These are phyloP conservation scores for Candida verbasci DNA, from an alignment of 805 yeast genomes.

Conservation along the genomic window DNA sequence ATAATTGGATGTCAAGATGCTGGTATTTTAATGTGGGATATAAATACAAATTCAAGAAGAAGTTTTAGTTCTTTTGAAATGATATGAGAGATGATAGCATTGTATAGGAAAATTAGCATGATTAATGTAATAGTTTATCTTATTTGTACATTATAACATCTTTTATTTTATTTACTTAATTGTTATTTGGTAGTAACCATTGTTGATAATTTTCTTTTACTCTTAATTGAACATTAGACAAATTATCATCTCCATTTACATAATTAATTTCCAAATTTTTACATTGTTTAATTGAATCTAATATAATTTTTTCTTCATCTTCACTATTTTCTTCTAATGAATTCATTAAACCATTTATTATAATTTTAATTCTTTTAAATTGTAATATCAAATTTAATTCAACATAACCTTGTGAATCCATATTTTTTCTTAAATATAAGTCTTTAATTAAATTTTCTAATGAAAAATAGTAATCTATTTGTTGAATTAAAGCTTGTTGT, in stretches of 20 bases:
- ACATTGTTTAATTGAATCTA: conserved; percentile 52
- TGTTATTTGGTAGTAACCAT: too few species aligned
- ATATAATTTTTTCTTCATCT: conserved; percentile 29
- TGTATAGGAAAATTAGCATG: too few species aligned
- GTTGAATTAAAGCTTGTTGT: conserved; percentile 44
- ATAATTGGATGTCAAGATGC: conserved; percentile 39
- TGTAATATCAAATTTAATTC: conserved; percentile 57
- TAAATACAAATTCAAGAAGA: conserved; percentile 33
- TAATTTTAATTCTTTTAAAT: conserved; percentile 71
- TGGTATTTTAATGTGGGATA: conserved; percentile 37
- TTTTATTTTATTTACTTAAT: too few species aligned
- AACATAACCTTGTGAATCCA: conserved; percentile 75
- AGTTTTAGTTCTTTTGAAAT: conserved; percentile 34
- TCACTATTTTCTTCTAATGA: conserved; percentile 21
- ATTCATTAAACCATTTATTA: conserved; percentile 36
- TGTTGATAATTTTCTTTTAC: conserved; percentile 52
- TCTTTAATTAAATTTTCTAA: conserved; percentile 85
- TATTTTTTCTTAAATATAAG: conserved; percentile 71
- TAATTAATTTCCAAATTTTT: conserved; percentile 46
- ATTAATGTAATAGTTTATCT: too few species aligned
- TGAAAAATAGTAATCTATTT: conserved; percentile 88
- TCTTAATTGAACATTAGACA: conserved; percentile 55
- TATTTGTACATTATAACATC: too few species aligned
- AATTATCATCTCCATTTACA: conserved; percentile 36
- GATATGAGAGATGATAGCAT: too few species aligned